Percentiles rank a stretch among this genome's conserved stretches.
Conservation (phyloP, 1,284 basidiomycete species). For the Pascua sp. region DNA sequence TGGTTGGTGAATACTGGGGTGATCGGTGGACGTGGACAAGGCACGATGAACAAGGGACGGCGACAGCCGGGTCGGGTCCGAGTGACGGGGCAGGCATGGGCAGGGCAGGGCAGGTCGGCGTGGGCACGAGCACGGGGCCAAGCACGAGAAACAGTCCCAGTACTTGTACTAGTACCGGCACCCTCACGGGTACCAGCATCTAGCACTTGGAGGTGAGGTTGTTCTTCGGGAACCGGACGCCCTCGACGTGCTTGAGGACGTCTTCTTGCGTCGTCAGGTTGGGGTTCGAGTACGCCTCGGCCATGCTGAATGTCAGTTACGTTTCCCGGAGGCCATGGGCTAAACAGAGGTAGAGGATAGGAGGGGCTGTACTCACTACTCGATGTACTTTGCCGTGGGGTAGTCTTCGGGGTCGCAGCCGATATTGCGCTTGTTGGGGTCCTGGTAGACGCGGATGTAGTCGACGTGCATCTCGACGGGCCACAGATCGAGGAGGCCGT, state of each 20-base stretch:
- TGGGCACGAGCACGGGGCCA: too few species aligned
- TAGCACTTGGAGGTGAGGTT: conserved; percentile 32
- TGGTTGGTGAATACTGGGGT: too few species aligned
- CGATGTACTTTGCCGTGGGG: conserved; percentile 59
- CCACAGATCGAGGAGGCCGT: conserved; percentile 1
- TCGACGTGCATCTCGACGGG: conserved; percentile 41
- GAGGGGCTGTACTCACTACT: not conserved
- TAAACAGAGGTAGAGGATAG: too few species aligned
- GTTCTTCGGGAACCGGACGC: conserved; percentile 30
- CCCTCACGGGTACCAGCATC: not conserved
- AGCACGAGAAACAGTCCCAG: too few species aligned
- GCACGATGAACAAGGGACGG: too few species aligned
- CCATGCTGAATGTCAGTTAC: not conserved
- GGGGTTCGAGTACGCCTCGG: conserved; percentile 37
- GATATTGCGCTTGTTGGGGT: conserved; percentile 40
- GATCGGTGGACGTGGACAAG: too few species aligned
- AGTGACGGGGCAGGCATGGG: too few species aligned
- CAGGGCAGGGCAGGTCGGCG: too few species aligned
- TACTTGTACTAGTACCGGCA: too few species aligned
- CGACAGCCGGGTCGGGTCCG: too few species aligned
- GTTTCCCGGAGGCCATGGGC: not conserved
- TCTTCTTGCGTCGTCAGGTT: conserved; percentile 26
- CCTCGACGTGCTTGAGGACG: too few species aligned
- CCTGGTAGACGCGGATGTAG: conserved; percentile 50
- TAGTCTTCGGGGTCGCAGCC: conserved; percentile 53